These are phyloP conservation scores for Teratosphaeriaceae sp. DNA, from an alignment of 2,329 filamentous ascomycete genomes.

Conservation along the genomic window DNA sequence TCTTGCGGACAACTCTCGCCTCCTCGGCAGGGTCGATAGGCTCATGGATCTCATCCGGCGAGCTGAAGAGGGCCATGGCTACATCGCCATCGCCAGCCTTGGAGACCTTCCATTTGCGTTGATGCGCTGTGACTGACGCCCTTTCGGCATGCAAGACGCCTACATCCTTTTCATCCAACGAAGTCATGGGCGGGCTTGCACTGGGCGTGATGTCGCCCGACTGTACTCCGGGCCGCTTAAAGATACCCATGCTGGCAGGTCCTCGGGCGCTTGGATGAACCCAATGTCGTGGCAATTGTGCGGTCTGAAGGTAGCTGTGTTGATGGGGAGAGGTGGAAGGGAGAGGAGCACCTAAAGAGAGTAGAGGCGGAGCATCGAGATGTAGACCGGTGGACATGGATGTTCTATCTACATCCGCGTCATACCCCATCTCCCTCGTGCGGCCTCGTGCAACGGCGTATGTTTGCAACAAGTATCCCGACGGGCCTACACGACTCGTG, in stretches of 20 bases:
- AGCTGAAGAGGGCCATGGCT: slow-evolving; percentile 45
- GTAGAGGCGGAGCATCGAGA: no score
- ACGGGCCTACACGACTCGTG: slow-evolving; percentile 2
- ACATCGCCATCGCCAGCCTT: slow-evolving; percentile 36
- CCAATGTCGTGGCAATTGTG: no score
- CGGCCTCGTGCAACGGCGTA: not conserved
- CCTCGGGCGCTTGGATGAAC: no score
- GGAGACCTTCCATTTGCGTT: slow-evolving; percentile 21
- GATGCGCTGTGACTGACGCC: slow-evolving; percentile 1
- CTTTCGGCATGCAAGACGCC: slow-evolving; percentile 11
- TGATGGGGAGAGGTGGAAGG: no score
- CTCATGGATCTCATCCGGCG: slow-evolving; percentile 36
- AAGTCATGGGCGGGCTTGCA: not conserved
- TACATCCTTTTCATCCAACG: slow-evolving; percentile 5
- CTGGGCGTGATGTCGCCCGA: slow-evolving; percentile 12
- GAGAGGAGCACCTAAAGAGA: no score
- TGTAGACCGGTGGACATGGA: no score
- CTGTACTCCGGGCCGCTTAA: slow-evolving; percentile 11
- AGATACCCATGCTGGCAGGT: slow-evolving; percentile 12
- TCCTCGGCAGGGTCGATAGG: slow-evolving; percentile 43
- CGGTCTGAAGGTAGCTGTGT: no score
- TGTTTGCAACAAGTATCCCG: slow-evolving; percentile 5
- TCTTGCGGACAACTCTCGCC: slow-evolving; percentile 46
- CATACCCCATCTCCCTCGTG: not conserved
- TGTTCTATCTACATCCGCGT: slow-evolving; percentile 2